Base-by-base conservation (phyloP, 2,329 filamentous ascomycete genomes). In the Ophiostoma triangulosporum region DNA sequence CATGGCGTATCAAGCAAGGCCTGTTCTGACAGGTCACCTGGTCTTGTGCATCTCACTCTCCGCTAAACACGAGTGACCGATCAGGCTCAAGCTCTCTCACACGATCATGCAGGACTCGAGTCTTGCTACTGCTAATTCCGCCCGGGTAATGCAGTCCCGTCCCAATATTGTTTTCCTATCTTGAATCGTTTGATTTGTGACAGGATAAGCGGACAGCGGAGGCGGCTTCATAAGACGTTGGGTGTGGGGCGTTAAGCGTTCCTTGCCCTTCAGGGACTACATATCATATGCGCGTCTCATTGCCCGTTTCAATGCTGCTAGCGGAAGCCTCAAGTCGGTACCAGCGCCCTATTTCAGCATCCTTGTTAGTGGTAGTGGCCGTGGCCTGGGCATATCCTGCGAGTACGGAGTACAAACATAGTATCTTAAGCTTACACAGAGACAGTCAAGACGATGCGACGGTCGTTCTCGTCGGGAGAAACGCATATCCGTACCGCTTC, bases 211-310 rank as follows among this genome's bases (percentile, higher is more conserved):
- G 36, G 22, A 46, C n/a, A 27, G 5, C 17, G n/a, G n/a, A n/a
- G 36, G 20, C 36, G 12, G 15, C 38, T 43, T 43, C 20, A 43
- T 40, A 12, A 17, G 35, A 40, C 7, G 36, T 40, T 24, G 36
- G 20, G 33, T 20, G 53, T 54, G 50, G 52, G 50, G 56, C 46
- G 35, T 51, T n/a, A n/a, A n/a, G n/a, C n/a, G n/a, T n/a, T n/a
- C 27, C 32, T 43, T 54, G 46, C 49, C 49, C 22, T 49, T 54
- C 31, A 50, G 31, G 50, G 56, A 48, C 36, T 40, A 40, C 35
- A 17, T 26, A 15, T 7, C 51, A 53, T 40, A 27, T 57, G 54
- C 49, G 53, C 54, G 46, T 45, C 35, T 51, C 36, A 46, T 32
- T 50, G 33, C 50, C 45, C 22, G 33, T 52, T 52, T 43, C 22